Evolutionary conservation across 2,329 filamentous ascomycete genomes (phyloP).

Genomic region (Monosporascus sp.): DNA sequence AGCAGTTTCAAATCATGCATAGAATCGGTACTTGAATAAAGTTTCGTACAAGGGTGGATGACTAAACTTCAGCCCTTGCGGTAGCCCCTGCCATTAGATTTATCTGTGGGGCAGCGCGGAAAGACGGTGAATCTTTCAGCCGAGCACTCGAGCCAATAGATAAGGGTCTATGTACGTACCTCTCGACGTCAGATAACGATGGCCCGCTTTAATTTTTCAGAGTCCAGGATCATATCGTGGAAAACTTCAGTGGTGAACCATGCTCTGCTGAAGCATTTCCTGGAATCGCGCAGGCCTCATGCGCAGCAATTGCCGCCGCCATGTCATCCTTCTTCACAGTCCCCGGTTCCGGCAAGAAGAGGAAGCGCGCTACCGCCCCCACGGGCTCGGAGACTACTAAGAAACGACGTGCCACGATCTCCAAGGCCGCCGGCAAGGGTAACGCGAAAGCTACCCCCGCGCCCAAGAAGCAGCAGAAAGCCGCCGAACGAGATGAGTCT

Average conservation of each 20-base stretch:
- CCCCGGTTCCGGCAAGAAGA: conserved; percentile 82
- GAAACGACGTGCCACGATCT: conserved; percentile 47
- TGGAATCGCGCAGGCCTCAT: neutral
- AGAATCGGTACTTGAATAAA: too few relatives aligned
- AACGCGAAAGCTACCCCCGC: conserved; percentile 35
- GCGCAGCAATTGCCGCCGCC: neutral
- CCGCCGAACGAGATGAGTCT: conserved; percentile 55
- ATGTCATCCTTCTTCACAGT: conserved; percentile 95
- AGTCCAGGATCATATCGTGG: neutral
- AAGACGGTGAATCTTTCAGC: neutral
- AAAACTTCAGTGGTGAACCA: neutral
- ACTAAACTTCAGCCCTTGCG: too few relatives aligned
- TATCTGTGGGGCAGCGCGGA: neutral
- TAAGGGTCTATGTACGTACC: neutral
- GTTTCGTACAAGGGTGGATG: too few relatives aligned
- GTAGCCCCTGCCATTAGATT: too few relatives aligned
- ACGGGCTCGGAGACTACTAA: conserved; percentile 43
- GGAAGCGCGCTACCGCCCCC: conserved; percentile 62
- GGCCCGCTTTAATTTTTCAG: neutral
- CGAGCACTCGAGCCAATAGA: neutral
- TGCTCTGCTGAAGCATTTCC: neutral
- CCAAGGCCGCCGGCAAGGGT: conserved; percentile 38
- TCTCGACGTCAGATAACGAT: neutral
- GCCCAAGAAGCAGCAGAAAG: conserved; percentile 36
- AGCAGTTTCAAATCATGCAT: too few relatives aligned